Base-by-base conservation (phyloP, 345 rosid genomes). In the Murraya paniculata region DNA sequence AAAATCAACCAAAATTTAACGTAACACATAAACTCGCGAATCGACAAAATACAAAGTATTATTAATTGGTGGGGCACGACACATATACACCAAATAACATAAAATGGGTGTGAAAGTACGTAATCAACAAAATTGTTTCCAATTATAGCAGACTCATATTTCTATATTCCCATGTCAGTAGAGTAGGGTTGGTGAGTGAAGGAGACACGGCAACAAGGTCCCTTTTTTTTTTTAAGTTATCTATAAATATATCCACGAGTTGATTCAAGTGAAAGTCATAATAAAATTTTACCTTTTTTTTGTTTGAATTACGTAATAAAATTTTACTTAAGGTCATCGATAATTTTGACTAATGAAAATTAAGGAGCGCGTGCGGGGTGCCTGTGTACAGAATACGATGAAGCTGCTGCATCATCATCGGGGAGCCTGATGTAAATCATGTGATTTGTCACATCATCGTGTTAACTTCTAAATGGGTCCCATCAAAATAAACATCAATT, bases 371-470 rank as follows among this genome's bases (percentile, higher is more conserved):
- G 68, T 21, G 25, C 24, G 2, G 10, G 71, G 19, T 2, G 28
- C 48, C 18, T 22, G 9, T 31, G 39, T 30, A 64, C 13, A 33
- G 4, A 48, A 50, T 18, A 16, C 27, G 61, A 77, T 19, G 58
- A 60, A 64, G 24, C 62, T n/a, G 72, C 72, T 55, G 79, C 72
- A 55, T 25, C 65, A 55, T 35, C 45, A 35, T 7, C 19, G 2
- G n/a, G 3, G 56, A 9, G 35, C 30, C 53, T 53, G 72, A 35
- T 53, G 64, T 45, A 81, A 77, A 45, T 71, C 79, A 79, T 68
- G 85, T 77, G 86, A 80, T 2, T 35, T 58, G 72, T 84, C 88
- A 82, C 25, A 79, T 82, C 86, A 64, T 35, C 28, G 13, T 57
- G 50, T 18, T 22, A 64, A 59, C 38, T 45, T 62, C 28, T 5